Evolutionary conservation across 1,284 basidiomycete species (phyloP), one percentile per base, ranked within the genome.

Genomic region (Tylopilus sp.): DNA sequence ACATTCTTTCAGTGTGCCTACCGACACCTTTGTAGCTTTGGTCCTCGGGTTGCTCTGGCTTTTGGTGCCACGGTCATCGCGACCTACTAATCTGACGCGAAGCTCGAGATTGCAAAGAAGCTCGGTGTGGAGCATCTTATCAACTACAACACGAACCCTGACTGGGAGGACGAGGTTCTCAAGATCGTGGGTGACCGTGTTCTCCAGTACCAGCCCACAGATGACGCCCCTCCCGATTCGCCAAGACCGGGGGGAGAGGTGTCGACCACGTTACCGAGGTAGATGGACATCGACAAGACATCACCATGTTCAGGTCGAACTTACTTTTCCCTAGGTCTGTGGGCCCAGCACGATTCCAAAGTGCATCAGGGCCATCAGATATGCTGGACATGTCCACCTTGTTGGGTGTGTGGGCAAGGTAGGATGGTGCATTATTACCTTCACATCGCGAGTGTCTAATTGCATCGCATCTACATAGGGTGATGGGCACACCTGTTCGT

Each of bases 191-290:
- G 59, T 46, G 10, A 11, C 31, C 7, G 2, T 16, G n/a, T n/a
- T n/a, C n/a, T n/a, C n/a, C n/a, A n/a, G n/a, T n/a, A 30, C 18
- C 33, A 10, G 21, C 13, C 11, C 30, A 15, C 15, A 15, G 8
- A 2, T 28, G 6, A 31, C 6, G 13, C 1, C 18, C 15, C n/a
- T 23, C 28, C 10, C 25, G 19, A 41, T 31, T 30, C 33, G 36
- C 16, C 23, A 48, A 56, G 61, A 81, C 81, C 8, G 67, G 67
- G 13, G 79, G 76, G 1, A 59, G 59, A 11, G 82, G 83, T 12
- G 81, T 79, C 4, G 77, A 84, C 49, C 77, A 79, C 56, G 61
- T 83, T 34, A 65, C 84, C 40, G 82, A 84, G 61, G 77, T 78
- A 29, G 34, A 54, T n/a, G 21, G 21, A 31, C 23, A 15, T 15